phyloP scores from a whole-genome alignment of 768 basidiomycete genomes.

The Cantharellus anzutake region DNA sequence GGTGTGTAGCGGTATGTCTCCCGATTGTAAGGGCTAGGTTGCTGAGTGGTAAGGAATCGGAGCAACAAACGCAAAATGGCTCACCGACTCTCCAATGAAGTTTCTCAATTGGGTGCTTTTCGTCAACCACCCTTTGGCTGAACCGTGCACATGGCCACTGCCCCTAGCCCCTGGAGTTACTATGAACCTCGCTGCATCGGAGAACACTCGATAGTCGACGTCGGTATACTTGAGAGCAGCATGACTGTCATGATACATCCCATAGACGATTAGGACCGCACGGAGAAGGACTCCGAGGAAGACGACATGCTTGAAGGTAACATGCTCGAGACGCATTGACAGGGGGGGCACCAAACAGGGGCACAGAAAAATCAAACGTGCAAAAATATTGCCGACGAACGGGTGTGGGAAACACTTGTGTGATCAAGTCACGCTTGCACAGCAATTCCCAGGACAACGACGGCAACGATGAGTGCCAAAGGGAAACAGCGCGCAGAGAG shows the following conservation, averaged over 20 bases:
- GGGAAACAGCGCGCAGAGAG: too few species aligned
- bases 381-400: background rate
- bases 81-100: conserved; percentile 55
- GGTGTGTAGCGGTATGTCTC: conserved; percentile 96
- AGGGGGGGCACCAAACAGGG: background rate
- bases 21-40: conserved; percentile 63
- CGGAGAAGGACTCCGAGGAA: too few species aligned
- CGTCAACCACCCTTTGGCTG: conserved; percentile 21
- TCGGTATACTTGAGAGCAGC: conserved; percentile 93
- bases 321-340: background rate
- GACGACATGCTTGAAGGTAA: background rate
- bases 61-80: background rate
- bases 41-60: conserved; percentile 2
- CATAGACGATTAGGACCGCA: conserved; percentile 50
- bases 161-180: conserved; percentile 26
- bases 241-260: conserved; percentile 74
- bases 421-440: too few species aligned
- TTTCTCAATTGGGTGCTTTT: conserved; percentile 11
- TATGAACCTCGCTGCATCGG: conserved; percentile 67
- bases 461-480: too few species aligned
- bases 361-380: too few species aligned
- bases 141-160: conserved; percentile 33
- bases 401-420: too few species aligned
- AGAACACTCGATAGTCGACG: conserved; percentile 90
- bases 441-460: too few species aligned